Evolutionary conservation across 768 basidiomycete species (phyloP).

Genomic region (Coprinellus aureogranulatus): DNA sequence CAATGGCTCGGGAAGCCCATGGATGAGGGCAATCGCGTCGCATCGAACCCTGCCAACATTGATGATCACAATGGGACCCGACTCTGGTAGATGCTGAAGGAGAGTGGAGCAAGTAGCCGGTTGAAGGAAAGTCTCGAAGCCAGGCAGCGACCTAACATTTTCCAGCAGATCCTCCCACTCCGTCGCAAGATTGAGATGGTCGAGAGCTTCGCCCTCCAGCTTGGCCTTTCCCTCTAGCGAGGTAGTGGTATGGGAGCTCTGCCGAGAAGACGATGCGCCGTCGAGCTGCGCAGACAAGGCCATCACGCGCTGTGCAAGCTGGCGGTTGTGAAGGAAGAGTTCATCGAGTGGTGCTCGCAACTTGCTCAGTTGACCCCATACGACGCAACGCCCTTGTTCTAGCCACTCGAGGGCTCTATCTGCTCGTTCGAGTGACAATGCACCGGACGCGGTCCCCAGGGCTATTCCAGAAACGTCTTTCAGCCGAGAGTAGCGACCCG

Average conservation of each 20-base stretch:
- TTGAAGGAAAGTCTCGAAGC: slow-evolving; percentile 3
- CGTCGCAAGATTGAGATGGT: background rate
- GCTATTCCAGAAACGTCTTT: background rate
- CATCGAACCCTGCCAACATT: background rate
- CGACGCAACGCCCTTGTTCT: slow-evolving; percentile 16
- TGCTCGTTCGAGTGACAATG: slow-evolving; percentile 17
- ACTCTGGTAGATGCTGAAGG: background rate
- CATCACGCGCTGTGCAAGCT: slow-evolving; percentile 16
- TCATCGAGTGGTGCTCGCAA: slow-evolving; percentile 18
- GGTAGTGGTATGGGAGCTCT: background rate
- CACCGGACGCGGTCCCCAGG: slow-evolving; percentile 21
- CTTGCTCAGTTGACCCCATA: slow-evolving; percentile 21
- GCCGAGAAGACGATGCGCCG: background rate
- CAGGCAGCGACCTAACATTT: background rate
- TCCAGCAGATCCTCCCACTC: background rate
- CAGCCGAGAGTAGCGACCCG: background rate
- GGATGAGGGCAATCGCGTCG: slow-evolving; percentile 8
- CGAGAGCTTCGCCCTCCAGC: background rate
- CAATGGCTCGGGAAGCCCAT: background rate
- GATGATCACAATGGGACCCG: slow-evolving; percentile 9
- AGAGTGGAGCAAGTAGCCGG: background rate
- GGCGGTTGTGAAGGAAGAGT: slow-evolving; percentile 14
- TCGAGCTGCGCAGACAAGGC: background rate
- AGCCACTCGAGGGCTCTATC: slow-evolving; percentile 12
- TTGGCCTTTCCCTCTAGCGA: background rate